phyloP scores from a whole-genome alignment of 192 early-diverging fungal species.

The Backusella circina region DNA sequence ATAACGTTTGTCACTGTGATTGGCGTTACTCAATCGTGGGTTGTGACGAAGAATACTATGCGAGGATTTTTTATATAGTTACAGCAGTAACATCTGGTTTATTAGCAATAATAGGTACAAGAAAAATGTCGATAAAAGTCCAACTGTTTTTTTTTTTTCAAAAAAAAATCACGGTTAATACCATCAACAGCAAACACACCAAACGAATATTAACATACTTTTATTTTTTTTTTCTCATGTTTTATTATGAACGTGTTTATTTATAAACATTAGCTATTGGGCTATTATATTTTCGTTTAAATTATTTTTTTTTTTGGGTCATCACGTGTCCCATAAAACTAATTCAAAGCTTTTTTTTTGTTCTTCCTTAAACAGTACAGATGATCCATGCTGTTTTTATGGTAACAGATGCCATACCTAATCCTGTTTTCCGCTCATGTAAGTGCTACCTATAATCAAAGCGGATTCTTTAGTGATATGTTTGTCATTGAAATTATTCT shows the following conservation, averaged over 20 bases:
- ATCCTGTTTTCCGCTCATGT: conserved; percentile 3
- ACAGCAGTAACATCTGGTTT: background rate
- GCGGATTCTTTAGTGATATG: background rate
- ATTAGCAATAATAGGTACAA: background rate
- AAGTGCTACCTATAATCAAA: background rate
- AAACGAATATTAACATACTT: background rate
- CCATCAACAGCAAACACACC: background rate
- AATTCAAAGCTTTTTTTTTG: background rate
- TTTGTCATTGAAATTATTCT: background rate
- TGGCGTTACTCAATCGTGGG: background rate
- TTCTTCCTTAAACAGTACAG: background rate
- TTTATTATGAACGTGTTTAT: background rate
- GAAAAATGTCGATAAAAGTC: background rate
- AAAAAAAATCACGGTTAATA: background rate
- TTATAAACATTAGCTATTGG: background rate
- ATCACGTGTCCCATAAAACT: too few species aligned
- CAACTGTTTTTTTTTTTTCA: background rate
- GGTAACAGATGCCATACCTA: conserved; percentile 3
- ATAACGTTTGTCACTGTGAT: conserved; percentile 1
- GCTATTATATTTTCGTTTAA: conserved; percentile 5
- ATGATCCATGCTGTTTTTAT: background rate
- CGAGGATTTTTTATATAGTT: background rate
- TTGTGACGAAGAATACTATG: background rate
- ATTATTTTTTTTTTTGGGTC: too few species aligned
- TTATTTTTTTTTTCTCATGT: background rate